Evolutionary conservation across 2,329 filamentous ascomycete species (phyloP).

Genomic region (Ophiosphaerella korrae): DNA sequence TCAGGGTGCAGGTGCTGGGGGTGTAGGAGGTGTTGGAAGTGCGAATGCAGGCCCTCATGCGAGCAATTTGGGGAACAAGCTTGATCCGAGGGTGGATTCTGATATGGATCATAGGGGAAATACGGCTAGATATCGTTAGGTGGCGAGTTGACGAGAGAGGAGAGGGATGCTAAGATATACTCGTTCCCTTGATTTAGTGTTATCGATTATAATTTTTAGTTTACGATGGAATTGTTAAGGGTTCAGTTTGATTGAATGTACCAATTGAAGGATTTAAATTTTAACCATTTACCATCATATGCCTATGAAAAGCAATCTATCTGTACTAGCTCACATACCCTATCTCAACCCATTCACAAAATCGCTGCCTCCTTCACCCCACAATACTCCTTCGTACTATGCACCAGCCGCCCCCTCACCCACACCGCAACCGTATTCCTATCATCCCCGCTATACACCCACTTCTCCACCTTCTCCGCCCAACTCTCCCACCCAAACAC

Average conservation of each 20-base stretch:
- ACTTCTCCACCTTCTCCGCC: constrained; percentile 87
- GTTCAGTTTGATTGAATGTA: too few species aligned
- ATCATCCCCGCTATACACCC: constrained; percentile 93
- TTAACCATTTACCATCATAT: too few species aligned
- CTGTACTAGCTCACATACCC: neutral
- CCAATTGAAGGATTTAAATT: neutral
- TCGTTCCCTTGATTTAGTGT: neutral
- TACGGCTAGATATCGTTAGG: neutral
- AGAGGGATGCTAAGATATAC: neutral
- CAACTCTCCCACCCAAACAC: constrained; percentile 91
- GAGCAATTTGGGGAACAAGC: constrained; percentile 17
- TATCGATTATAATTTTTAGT: too few species aligned
- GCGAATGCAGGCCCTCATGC: constrained; percentile 15
- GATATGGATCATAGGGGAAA: constrained; percentile 13
- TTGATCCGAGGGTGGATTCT: constrained; percentile 27
- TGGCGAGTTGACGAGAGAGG: neutral
- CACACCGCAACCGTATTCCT: constrained; percentile 87
- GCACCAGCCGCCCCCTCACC: constrained; percentile 84
- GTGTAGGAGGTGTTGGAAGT: constrained; percentile 18
- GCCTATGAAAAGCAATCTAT: too few species aligned
- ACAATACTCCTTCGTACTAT: constrained; percentile 48
- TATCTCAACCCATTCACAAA: neutral
- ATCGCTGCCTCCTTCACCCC: neutral
- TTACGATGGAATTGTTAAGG: too few species aligned
- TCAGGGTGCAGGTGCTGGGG: constrained; percentile 26